A percentile compares a stretch with the other conserved stretches of the same genome.
These are phyloP conservation scores for Phytophthora citricola DNA, from an alignment of 352 stramenopile species.

Conservation along the genomic window DNA sequence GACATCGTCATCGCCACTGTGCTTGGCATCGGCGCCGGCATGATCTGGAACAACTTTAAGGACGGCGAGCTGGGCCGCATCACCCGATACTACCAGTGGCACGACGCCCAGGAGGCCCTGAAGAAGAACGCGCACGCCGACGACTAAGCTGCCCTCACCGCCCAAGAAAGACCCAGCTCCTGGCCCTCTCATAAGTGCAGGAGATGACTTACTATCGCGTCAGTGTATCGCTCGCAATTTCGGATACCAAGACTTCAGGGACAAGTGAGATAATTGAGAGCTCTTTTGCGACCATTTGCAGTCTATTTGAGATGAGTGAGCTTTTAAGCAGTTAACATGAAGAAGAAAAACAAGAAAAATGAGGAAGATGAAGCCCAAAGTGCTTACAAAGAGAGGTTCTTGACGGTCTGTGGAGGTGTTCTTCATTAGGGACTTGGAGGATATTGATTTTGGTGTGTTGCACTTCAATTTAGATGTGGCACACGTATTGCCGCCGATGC, in stretches of 20 bases:
- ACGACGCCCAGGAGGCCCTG: constrained; percentile 75
- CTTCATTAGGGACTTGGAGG: too few species aligned
- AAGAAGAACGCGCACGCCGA: constrained; percentile 51
- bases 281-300: too few species aligned
- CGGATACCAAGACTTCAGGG: constrained; percentile 1
- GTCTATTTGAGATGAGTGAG: constrained; percentile 5
- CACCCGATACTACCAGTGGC: constrained; percentile 83
- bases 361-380: constrained; percentile 11
- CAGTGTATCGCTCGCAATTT: constrained; percentile 8
- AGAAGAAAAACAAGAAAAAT: constrained; percentile 34
- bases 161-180: neutral
- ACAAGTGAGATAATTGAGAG: constrained; percentile 34
- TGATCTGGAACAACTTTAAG: constrained; percentile 76
- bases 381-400: neutral
- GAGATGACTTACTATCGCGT: neutral
- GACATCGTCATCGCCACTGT: constrained; percentile 80
- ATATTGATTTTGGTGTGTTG: constrained; percentile 1
- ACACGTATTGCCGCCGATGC: constrained; percentile 32
- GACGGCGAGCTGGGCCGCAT: constrained; percentile 78
- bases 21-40: constrained; percentile 60
- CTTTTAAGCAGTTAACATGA: too few species aligned
- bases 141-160: constrained; percentile 35
- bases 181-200: neutral
- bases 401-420: too few species aligned
- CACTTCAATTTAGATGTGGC: constrained; percentile 3